Conservation (phyloP, 495 filamentous ascomycete genomes). For the Neurospora hispaniola region DNA sequence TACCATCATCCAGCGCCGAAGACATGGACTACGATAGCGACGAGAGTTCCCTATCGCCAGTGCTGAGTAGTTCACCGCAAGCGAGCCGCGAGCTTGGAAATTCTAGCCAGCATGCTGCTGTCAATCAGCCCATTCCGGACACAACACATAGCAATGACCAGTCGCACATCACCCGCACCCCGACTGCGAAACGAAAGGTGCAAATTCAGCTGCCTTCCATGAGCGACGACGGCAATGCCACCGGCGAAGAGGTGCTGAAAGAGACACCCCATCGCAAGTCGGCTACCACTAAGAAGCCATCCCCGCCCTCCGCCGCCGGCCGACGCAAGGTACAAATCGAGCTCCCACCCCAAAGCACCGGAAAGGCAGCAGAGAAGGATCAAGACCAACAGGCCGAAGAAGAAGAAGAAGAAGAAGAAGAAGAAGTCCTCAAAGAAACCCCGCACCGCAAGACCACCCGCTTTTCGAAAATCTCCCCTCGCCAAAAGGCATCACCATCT, state of each 20-base stretch:
- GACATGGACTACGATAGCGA: not conserved
- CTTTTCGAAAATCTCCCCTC: conserved; percentile 13
- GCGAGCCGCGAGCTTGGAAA: not conserved
- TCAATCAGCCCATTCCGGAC: not conserved
- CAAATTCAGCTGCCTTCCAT: conserved; percentile 8
- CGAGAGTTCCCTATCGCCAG: not conserved
- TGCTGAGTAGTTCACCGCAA: not conserved
- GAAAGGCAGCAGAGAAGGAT: not conserved
- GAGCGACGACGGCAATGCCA: not conserved
- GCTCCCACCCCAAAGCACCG: not conserved
- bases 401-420: not conserved
- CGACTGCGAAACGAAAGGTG: conserved; percentile 5
- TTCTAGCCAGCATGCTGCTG: not conserved
- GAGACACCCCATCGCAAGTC: conserved; percentile 14
- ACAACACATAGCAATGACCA: not conserved
- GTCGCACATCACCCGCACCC: not conserved
- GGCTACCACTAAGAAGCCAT: not conserved
- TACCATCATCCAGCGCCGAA: not conserved
- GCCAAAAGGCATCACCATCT: conserved; percentile 4
- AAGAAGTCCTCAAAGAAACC: conserved; percentile 7
- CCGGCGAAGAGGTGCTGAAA: conserved; percentile 14
- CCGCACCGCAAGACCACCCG: conserved; percentile 2
- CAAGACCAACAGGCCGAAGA: not conserved
- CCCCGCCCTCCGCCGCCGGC: not conserved
- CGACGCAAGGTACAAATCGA: not conserved